Conservation (phyloP, 2,329 filamentous ascomycete species). For the Keithomyces neogunnii region DNA sequence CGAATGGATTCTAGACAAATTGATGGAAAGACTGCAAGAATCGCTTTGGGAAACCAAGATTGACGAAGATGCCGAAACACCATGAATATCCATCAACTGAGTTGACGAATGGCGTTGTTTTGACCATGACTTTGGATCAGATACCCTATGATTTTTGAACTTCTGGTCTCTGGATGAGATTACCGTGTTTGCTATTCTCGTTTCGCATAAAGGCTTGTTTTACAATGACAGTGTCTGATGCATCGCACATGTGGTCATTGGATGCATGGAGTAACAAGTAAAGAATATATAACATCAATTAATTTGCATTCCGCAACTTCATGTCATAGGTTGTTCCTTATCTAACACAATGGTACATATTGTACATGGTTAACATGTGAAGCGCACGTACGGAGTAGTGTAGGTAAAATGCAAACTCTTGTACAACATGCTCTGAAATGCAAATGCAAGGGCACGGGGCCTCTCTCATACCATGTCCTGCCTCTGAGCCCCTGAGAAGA, state of each 20-base stretch:
- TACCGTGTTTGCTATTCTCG: neutral
- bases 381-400: too few relatives aligned
- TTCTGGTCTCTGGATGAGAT: neutral
- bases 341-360: neutral
- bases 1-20: conserved; percentile 63
- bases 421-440: neutral
- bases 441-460: too few relatives aligned
- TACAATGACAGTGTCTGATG: neutral
- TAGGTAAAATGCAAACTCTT: too few relatives aligned
- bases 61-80: conserved; percentile 3
- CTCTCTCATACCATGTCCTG: too few relatives aligned
- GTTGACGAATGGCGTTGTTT: neutral
- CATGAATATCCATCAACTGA: neutral
- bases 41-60: conserved; percentile 14
- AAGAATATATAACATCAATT: neutral
- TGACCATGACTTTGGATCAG: neutral
- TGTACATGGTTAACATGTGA: too few relatives aligned
- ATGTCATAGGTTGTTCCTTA: neutral
- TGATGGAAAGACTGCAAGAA: conserved; percentile 45
- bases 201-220: neutral
- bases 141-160: neutral
- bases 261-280: neutral
- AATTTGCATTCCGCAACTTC: neutral
- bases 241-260: neutral
- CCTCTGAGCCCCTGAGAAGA: too few relatives aligned